These are phyloP conservation scores for Articulospora tetracladia DNA, from an alignment of 495 filamentous ascomycete genomes.

Conservation along the genomic window DNA sequence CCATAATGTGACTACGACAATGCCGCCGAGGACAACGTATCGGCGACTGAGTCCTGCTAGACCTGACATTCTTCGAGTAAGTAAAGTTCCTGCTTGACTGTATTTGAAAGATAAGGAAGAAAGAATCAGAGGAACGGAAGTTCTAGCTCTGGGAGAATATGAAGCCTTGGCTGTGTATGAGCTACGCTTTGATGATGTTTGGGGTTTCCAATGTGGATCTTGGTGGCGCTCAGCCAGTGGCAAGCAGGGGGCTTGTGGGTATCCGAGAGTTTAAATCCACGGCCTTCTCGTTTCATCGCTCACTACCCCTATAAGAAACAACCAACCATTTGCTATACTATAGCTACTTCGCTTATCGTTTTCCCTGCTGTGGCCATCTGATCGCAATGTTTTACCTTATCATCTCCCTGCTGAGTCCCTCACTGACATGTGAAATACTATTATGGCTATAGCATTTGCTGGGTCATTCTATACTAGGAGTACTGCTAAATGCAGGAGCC, in stretches of 20 bases:
- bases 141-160: neutral
- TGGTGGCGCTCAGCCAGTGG: neutral
- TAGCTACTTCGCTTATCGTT: no score
- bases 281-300: neutral
- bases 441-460: no score
- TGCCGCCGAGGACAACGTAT: constrained; percentile 5
- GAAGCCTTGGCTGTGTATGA: neutral
- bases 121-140: neutral
- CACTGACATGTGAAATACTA: no score
- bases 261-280: neutral
- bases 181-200: neutral
- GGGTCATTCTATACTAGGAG: no score
- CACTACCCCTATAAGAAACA: no score
- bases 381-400: no score
- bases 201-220: neutral
- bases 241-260: neutral
- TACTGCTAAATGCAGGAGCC: no score
- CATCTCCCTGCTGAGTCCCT: no score
- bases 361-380: no score
- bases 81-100: neutral
- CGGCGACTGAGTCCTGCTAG: constrained; percentile 3
- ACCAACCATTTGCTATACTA: no score
- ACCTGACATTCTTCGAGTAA: constrained; percentile 1
- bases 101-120: neutral
- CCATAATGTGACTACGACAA: constrained; percentile 12